Percentiles rank a stretch among this genome's conserved stretches.
Conservation (phyloP, 1,284 basidiomycete genomes). For the Ustilago loliicola region DNA sequence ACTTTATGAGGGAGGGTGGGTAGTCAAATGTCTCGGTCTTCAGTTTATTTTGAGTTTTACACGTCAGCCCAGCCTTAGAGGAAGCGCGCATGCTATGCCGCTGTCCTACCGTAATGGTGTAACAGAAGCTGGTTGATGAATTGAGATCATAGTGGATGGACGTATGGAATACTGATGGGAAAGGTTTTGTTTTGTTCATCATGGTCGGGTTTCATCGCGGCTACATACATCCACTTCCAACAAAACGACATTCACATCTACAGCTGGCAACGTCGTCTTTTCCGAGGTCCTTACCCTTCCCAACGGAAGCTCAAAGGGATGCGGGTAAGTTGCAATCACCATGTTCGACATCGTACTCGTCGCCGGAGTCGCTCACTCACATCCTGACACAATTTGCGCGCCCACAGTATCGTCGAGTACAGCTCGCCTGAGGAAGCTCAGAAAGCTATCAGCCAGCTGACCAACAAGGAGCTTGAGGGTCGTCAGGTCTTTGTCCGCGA, state of each 20-base stretch:
- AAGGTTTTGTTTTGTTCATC: constrained; percentile 35
- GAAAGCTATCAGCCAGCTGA: constrained; percentile 57
- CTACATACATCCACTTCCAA: neutral
- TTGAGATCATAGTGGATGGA: constrained; percentile 2
- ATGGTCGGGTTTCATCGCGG: constrained; percentile 24
- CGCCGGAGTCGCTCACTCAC: neutral
- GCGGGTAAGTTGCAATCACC: constrained; percentile 72
- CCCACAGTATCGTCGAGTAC: constrained; percentile 63
- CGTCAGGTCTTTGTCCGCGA: constrained; percentile 96
- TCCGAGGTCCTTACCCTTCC: constrained; percentile 97
- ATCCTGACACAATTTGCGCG: neutral
- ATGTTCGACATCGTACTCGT: neutral
- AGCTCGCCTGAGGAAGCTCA: constrained; percentile 59
- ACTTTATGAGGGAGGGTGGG: constrained; percentile 67
- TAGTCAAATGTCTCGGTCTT: constrained; percentile 29
- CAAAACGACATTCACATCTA: neutral
- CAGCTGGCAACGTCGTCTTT: constrained; percentile 84
- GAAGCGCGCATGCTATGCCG: neutral
- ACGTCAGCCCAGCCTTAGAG: constrained; percentile 2
- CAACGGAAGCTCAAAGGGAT: constrained; percentile 95
- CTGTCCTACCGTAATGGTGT: constrained; percentile 2
- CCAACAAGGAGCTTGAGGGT: constrained; percentile 85
- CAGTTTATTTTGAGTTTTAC: constrained; percentile 16
- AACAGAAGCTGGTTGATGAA: constrained; percentile 10
- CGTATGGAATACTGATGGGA: constrained; percentile 48